Base-by-base conservation (phyloP, 2,329 filamentous ascomycete genomes). In the Talaromyces sp. region DNA sequence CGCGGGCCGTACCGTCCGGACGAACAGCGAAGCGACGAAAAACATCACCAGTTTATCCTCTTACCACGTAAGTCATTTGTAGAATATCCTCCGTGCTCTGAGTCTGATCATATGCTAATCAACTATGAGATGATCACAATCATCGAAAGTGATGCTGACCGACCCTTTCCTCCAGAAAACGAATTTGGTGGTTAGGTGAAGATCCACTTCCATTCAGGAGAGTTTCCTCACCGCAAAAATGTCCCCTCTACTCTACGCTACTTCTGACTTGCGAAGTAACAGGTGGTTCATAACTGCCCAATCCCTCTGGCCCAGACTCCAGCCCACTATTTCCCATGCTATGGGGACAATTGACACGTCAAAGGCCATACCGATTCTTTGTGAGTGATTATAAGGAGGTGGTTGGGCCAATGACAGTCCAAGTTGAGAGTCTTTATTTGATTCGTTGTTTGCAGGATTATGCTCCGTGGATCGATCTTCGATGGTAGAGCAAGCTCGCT, bases 1-100 rank as follows among this genome's bases (percentile, higher is more conserved):
- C 19, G 29, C 58, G 58, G 58, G 43, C 43, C 58, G 58, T 61
- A 61, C 58, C 29, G 58, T 49, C 40, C 58, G 36, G 27, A 27
- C 38, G 49, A 53, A 31, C 49, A 31, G n/a, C 17, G 49, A 53
- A 53, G 49, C 49, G 17, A 31, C 25, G 17, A 49, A 49, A 6
- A 25, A 19, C 10, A 27, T 47, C 38, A 22, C 47, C 22, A 17
- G 5, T 51, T 8, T 29, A 22, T n/a, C 45, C 4, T 22, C 43
- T 29, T n/a, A 34, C 17, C n/a, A n/a, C n/a, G n/a, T n/a, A n/a
- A n/a, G n/a, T n/a, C 29, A 10, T 54, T 54, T 54, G 51, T n/a
- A 19, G 17, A 34, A 54, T 54, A 34, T 34, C 51, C 51, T 54
- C 51, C 29, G 51, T 6, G 22, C n/a, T 49, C 45, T 49, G 45